These are phyloP conservation scores for Nakaseomyces bracarensis DNA, from an alignment of 1,139 yeast species.

Conservation along the genomic window DNA sequence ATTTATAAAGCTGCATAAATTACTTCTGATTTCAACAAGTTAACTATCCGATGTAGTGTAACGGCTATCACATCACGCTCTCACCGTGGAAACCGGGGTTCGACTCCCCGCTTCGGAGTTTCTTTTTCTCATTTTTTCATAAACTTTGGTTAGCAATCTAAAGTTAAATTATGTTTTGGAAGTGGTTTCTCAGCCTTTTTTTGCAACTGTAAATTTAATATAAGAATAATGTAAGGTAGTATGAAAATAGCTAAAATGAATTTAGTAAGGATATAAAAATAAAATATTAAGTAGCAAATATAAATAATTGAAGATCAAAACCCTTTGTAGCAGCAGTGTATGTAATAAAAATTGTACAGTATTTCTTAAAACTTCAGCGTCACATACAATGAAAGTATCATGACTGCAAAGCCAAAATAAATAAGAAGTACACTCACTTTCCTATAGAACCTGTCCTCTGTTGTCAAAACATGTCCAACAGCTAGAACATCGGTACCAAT, in stretches of 20 bases:
- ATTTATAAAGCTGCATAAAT: too few species aligned
- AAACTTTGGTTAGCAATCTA: too few species aligned
- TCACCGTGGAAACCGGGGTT: slow-evolving; percentile 41
- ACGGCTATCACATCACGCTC: slow-evolving; percentile 36
- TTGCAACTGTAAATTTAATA: too few species aligned
- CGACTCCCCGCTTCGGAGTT: slow-evolving; percentile 44
- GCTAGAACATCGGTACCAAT: slow-evolving; percentile 36
- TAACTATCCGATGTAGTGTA: slow-evolving; percentile 32
- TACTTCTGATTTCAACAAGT: not conserved
- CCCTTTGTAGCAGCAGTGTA: too few species aligned
- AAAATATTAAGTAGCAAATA: not conserved
- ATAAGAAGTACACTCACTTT: slow-evolving; percentile 54
- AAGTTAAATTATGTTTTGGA: too few species aligned
- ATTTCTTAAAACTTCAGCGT: slow-evolving; percentile 37
- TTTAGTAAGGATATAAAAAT: too few species aligned
- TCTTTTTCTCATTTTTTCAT: slow-evolving; percentile 1
- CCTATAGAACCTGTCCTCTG: slow-evolving; percentile 38
- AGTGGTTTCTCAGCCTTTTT: too few species aligned
- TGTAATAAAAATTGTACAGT: not conserved
- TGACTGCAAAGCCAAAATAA: slow-evolving; percentile 67
- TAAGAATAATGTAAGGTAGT: too few species aligned
- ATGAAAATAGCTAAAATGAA: too few species aligned
- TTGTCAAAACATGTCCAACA: slow-evolving; percentile 23
- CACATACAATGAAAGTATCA: slow-evolving; percentile 69
- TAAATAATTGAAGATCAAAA: too few species aligned